These are phyloP conservation scores for Urochloa ruziziensis DNA, from an alignment of 176 grass and related monocot species.

Conservation along the genomic window DNA sequence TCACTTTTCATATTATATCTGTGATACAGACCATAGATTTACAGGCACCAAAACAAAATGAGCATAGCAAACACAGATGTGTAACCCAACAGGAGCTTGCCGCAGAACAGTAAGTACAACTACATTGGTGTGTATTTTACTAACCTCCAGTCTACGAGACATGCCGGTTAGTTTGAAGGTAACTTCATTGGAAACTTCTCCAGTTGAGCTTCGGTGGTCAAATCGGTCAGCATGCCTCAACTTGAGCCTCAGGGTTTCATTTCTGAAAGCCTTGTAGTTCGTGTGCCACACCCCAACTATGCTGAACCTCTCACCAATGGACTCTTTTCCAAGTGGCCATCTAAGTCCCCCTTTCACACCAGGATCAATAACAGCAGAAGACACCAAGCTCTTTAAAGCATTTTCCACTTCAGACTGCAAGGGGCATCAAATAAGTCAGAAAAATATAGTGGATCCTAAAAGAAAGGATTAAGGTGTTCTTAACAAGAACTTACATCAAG, in stretches of 20 bases:
- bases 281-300: slow-evolving; percentile 50
- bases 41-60: neutral
- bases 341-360: slow-evolving; percentile 76
- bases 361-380: slow-evolving; percentile 59
- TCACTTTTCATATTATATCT: neutral
- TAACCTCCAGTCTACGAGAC: slow-evolving; percentile 49
- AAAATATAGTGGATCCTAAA: neutral
- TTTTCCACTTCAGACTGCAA: slow-evolving; percentile 52
- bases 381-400: slow-evolving; percentile 52
- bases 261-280: slow-evolving; percentile 50
- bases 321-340: slow-evolving; percentile 67
- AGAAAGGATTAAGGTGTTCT: neutral
- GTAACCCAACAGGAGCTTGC: neutral
- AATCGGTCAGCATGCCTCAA: slow-evolving; percentile 64
- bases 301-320: slow-evolving; percentile 47
- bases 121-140: slow-evolving; percentile 21
- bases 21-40: neutral
- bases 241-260: slow-evolving; percentile 44
- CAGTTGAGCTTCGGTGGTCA: slow-evolving; percentile 38
- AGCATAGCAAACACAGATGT: neutral
- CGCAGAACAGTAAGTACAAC: neutral
- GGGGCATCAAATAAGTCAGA: slow-evolving; percentile 5
- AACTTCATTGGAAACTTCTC: slow-evolving; percentile 68
- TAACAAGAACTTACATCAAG: slow-evolving; percentile 52
- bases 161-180: slow-evolving; percentile 46